These are phyloP conservation scores for Pelagophyceae sp. DNA, from an alignment of 352 stramenopile species.

Conservation along the genomic window DNA sequence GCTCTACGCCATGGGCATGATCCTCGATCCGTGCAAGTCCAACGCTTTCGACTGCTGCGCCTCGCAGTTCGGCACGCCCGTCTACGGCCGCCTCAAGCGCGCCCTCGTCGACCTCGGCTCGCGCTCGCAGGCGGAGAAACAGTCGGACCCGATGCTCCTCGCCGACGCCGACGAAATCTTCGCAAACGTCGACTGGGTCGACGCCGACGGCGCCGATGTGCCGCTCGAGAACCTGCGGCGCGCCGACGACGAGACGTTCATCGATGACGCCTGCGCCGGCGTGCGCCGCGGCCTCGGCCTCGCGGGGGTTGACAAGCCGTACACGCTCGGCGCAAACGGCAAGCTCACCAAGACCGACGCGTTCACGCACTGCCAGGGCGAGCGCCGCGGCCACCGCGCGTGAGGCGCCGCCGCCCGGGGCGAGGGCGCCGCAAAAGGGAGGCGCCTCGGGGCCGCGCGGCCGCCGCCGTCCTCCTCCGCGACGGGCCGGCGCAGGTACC, in stretches of 20 bases:
- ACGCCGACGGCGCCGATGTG: conserved; percentile 33
- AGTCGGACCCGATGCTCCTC: conserved; percentile 23
- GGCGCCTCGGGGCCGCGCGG: too few species aligned
- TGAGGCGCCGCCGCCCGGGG: too few species aligned
- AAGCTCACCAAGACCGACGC: conserved; percentile 24
- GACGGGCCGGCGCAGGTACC: too few species aligned
- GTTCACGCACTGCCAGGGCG: conserved; percentile 41
- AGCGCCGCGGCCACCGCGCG: conserved; percentile 34
- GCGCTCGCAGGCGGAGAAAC: conserved; percentile 20
- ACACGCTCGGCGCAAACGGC: background rate
- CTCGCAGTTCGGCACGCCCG: conserved; percentile 28
- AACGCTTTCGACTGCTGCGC: conserved; percentile 36
- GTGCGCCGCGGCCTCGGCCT: conserved; percentile 10
- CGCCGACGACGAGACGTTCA: conserved; percentile 45
- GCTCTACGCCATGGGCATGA: conserved; percentile 35
- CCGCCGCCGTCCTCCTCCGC: too few species aligned
- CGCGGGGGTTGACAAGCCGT: background rate
- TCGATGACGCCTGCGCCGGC: conserved; percentile 42
- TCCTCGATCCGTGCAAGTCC: conserved; percentile 31
- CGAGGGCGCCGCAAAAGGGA: too few species aligned
- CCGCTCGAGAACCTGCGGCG: conserved; percentile 36
- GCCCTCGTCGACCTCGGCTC: conserved; percentile 14
- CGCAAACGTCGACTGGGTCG: conserved; percentile 38
- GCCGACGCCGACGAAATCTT: conserved; percentile 32
- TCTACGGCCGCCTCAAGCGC: conserved; percentile 26